A percentile compares a stretch with the other conserved stretches of the same genome.
Evolutionary conservation across 352 stramenopile genomes (phyloP).

Genomic region (Pythium apleroticum): DNA sequence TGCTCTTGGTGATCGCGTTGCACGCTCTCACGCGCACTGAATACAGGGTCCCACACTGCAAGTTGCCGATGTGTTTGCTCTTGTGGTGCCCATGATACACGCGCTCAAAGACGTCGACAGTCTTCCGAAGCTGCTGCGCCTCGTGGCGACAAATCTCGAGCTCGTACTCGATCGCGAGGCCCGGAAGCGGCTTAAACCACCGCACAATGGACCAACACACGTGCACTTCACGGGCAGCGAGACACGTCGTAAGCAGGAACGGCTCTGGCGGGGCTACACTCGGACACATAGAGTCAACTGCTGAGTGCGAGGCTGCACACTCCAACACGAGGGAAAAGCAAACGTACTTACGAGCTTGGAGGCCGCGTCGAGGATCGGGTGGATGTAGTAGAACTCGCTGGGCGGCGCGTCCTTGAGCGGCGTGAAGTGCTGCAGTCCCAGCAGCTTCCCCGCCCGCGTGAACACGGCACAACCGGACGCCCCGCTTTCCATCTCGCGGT

Average conservation of each 20-base stretch:
- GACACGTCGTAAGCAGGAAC: slow-evolving; percentile 50
- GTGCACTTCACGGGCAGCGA: slow-evolving; percentile 42
- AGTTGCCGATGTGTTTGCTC: slow-evolving; percentile 35
- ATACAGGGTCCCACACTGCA: slow-evolving; percentile 44
- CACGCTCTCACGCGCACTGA: slow-evolving; percentile 48
- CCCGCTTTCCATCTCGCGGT: slow-evolving; percentile 43
- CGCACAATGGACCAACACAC: slow-evolving; percentile 61
- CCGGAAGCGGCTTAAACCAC: slow-evolving; percentile 40
- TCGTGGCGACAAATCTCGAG: slow-evolving; percentile 51
- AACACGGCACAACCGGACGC: slow-evolving; percentile 46
- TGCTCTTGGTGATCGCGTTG: slow-evolving; percentile 51
- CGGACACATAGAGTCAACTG: neutral
- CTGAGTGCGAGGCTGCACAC: neutral
- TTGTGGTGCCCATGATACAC: slow-evolving; percentile 38
- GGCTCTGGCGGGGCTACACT: slow-evolving; percentile 50
- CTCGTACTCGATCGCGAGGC: slow-evolving; percentile 47
- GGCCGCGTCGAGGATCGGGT: slow-evolving; percentile 47
- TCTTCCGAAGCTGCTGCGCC: neutral
- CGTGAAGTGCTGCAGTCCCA: slow-evolving; percentile 49
- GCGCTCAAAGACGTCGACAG: slow-evolving; percentile 38
- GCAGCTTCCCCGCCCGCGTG: slow-evolving; percentile 54
- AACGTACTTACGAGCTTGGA: slow-evolving; percentile 64
- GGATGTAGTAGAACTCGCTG: slow-evolving; percentile 47
- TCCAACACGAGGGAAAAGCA: neutral
- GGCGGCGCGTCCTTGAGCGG: slow-evolving; percentile 39